A percentile compares a stretch with the other conserved stretches of the same genome.
These are phyloP conservation scores for Phaseolus coccineus DNA, from an alignment of 331 rosid species.

Conservation along the genomic window DNA sequence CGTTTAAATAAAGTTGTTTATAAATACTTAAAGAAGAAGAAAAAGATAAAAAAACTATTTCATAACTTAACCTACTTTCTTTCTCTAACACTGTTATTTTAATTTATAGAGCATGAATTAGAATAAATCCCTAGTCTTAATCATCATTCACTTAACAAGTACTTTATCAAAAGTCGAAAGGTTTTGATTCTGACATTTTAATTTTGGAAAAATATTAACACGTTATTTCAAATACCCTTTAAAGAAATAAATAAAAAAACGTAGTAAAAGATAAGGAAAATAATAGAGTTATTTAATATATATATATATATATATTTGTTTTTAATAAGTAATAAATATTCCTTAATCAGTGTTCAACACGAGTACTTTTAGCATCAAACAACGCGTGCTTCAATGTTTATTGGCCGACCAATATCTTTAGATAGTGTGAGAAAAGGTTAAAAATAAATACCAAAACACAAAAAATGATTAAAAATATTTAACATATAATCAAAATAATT, in stretches of 20 bases:
- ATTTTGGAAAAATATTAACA: neutral
- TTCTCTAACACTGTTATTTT: neutral
- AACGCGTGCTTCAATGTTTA: neutral
- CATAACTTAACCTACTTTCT: too few species aligned
- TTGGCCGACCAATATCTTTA: neutral
- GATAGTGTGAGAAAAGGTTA: neutral
- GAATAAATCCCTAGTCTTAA: slow-evolving; percentile 13
- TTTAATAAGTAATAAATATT: neutral
- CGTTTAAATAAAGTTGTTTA: too few species aligned
- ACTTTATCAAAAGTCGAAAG: neutral
- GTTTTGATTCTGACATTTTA: slow-evolving; percentile 14
- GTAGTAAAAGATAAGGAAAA: neutral
- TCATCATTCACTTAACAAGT: neutral
- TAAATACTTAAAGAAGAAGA: too few species aligned
- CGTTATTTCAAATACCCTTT: neutral
- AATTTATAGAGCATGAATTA: neutral
- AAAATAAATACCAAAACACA: neutral
- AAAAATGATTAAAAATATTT: neutral
- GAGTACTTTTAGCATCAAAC: neutral
- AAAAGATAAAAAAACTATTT: too few species aligned
- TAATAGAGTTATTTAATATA: neutral
- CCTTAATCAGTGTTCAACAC: neutral
- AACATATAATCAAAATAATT: too few species aligned
- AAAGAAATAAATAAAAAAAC: neutral
- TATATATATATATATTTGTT: neutral